Conservation (phyloP, 2,329 filamentous ascomycete species). For the Cercospora berteroae region DNA sequence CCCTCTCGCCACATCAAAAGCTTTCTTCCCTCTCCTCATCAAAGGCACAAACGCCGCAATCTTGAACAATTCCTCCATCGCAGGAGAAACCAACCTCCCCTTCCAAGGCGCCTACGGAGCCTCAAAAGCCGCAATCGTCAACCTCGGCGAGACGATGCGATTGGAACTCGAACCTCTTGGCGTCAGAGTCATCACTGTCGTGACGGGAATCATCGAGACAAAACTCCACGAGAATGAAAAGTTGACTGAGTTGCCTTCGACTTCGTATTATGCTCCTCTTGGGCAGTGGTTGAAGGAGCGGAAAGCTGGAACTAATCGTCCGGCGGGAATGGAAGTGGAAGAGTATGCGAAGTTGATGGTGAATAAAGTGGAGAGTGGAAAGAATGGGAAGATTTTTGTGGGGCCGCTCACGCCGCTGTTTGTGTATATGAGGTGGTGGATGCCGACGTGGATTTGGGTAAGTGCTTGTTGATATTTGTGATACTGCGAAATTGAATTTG, state of each 20-base stretch:
- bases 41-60: conserved; percentile 2
- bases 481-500: not conserved
- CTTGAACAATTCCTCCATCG: conserved; percentile 20
- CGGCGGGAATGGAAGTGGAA: conserved; percentile 16
- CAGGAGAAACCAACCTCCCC: conserved; percentile 19
- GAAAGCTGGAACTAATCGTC: conserved; percentile 19
- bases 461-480: not conserved
- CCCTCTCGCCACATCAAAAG: conserved; percentile 30
- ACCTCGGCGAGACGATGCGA: conserved; percentile 29
- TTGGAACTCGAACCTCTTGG: conserved; percentile 30
- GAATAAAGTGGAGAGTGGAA: conserved; percentile 14
- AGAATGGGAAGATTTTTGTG: conserved; percentile 18
- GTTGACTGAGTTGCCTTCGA: conserved; percentile 10
- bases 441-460: conserved; percentile 22
- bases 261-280: conserved; percentile 10
- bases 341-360: conserved; percentile 21
- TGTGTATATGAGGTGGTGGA: conserved; percentile 21
- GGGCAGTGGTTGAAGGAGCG: conserved; percentile 18
- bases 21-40: conserved; percentile 49
- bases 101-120: conserved; percentile 27
- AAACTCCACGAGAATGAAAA: conserved; percentile 21
- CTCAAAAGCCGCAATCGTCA: conserved; percentile 29
- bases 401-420: conserved; percentile 19
- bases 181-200: conserved; percentile 29
- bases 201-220: conserved; percentile 25